A percentile compares a stretch with the other conserved stretches of the same genome.
Conservation (phyloP, 805 yeast genomes). For the Ogataea pini region DNA sequence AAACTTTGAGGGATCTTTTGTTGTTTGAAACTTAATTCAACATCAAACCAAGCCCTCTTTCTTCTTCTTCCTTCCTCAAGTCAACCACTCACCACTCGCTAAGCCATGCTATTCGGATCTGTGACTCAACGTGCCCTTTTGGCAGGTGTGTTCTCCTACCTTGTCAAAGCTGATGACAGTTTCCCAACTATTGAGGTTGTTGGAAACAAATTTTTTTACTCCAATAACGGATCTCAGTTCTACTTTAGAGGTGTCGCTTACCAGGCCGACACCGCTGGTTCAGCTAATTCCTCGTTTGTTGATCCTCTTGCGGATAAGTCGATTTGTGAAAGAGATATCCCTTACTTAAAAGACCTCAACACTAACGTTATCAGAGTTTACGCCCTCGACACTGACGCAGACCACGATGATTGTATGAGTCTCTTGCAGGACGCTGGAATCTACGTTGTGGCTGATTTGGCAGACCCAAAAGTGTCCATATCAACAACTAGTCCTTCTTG, state of each 20-base stretch:
- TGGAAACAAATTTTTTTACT: conserved; percentile 76
- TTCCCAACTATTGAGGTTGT: conserved; percentile 69
- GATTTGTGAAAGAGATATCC: conserved; percentile 71
- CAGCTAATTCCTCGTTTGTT: conserved; percentile 48
- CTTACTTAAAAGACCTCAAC: conserved; percentile 58
- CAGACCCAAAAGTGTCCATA: conserved; percentile 65
- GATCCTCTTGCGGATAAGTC: conserved; percentile 71
- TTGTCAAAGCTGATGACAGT: conserved; percentile 38
- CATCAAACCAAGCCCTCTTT: background rate
- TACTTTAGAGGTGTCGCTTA: conserved; percentile 79
- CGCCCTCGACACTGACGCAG: conserved; percentile 62
- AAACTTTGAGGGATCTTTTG: background rate
- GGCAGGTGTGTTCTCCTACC: conserved; percentile 21
- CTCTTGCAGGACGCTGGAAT: conserved; percentile 72
- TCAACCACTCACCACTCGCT: background rate
- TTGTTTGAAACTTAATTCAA: background rate
- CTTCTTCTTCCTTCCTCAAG: background rate
- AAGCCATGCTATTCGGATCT: conserved; percentile 38
- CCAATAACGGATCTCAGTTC: conserved; percentile 79
- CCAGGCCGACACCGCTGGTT: conserved; percentile 63
- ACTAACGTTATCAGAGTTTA: conserved; percentile 78
- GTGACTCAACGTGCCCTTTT: conserved; percentile 33
- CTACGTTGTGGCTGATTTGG: conserved; percentile 76
- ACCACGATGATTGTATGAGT: conserved; percentile 70
- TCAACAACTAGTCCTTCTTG: conserved; percentile 64